These are phyloP conservation scores for Debaryomyces udenii DNA, from an alignment of 1,139 yeast species.

Conservation along the genomic window DNA sequence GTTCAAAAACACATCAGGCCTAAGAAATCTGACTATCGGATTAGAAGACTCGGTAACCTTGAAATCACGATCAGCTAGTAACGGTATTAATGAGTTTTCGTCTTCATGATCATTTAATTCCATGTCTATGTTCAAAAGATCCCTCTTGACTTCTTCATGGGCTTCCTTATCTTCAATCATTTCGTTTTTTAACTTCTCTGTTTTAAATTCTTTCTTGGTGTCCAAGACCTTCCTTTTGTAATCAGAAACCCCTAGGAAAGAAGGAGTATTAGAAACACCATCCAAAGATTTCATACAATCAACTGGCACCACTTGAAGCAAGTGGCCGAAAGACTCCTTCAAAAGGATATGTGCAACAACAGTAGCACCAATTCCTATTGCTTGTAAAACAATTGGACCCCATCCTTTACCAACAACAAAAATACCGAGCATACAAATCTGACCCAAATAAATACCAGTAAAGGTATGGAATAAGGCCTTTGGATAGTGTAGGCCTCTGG, in stretches of 20 bases:
- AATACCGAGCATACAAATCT: slow-evolving; percentile 80
- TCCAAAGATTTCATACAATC: slow-evolving; percentile 73
- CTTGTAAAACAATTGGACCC: slow-evolving; percentile 88
- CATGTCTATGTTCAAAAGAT: slow-evolving; percentile 24
- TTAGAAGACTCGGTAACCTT: slow-evolving; percentile 34
- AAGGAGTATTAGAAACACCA: slow-evolving; percentile 67
- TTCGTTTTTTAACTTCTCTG: slow-evolving; percentile 16
- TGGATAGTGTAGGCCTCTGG: slow-evolving; percentile 86
- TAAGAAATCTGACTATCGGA: slow-evolving; percentile 49
- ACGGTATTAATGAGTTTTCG: slow-evolving; percentile 33
- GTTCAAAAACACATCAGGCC: slow-evolving; percentile 68
- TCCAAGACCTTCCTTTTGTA: slow-evolving; percentile 38
- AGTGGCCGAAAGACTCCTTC: slow-evolving; percentile 63
- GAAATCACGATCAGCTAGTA: slow-evolving; percentile 58
- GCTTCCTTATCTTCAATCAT: slow-evolving; percentile 21
- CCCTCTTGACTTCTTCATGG: slow-evolving; percentile 24
- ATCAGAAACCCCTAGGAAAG: slow-evolving; percentile 44
- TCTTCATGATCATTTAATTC: slow-evolving; percentile 14
- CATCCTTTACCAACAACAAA: slow-evolving; percentile 91
- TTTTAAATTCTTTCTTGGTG: slow-evolving; percentile 14
- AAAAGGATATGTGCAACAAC: slow-evolving; percentile 65
- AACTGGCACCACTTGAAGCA: slow-evolving; percentile 60
- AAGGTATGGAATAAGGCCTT: slow-evolving; percentile 86
- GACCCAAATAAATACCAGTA: slow-evolving; percentile 85
- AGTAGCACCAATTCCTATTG: slow-evolving; percentile 64